phyloP scores from a whole-genome alignment of 345 rosid genomes.

The Arabidopsis arenosa region DNA sequence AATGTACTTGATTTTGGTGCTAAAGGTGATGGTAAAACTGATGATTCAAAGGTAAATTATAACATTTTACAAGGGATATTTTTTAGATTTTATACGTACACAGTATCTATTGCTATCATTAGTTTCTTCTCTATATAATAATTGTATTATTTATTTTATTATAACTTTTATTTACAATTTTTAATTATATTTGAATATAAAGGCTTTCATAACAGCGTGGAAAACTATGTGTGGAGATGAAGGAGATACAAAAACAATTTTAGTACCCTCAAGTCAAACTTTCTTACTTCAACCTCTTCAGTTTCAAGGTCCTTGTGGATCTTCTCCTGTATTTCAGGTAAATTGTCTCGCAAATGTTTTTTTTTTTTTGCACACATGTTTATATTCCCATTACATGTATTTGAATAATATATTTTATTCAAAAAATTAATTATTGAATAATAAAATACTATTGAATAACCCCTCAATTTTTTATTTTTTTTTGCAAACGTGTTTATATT shows the following conservation, averaged over 20 bases:
- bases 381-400: no score
- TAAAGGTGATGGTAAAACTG: not conserved
- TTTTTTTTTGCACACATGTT: no score
- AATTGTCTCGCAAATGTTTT: no score
- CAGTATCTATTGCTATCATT: no score
- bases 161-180: no score
- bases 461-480: no score
- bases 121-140: not conserved
- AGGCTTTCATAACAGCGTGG: slow-evolving; percentile 22
- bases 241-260: not conserved
- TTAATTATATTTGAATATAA: not conserved
- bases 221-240: slow-evolving; percentile 17
- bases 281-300: slow-evolving; percentile 28
- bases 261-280: not conserved
- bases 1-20: slow-evolving; percentile 24
- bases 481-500: no score
- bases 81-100: no score
- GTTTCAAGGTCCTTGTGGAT: slow-evolving; percentile 20
- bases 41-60: not conserved
- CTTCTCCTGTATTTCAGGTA: slow-evolving; percentile 9
- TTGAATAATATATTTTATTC: no score
- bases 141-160: not conserved
- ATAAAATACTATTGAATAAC: no score
- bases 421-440: no score
- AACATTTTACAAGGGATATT: not conserved